Conservation (phyloP, 768 basidiomycete species). For the Termitomyces sp. region DNA sequence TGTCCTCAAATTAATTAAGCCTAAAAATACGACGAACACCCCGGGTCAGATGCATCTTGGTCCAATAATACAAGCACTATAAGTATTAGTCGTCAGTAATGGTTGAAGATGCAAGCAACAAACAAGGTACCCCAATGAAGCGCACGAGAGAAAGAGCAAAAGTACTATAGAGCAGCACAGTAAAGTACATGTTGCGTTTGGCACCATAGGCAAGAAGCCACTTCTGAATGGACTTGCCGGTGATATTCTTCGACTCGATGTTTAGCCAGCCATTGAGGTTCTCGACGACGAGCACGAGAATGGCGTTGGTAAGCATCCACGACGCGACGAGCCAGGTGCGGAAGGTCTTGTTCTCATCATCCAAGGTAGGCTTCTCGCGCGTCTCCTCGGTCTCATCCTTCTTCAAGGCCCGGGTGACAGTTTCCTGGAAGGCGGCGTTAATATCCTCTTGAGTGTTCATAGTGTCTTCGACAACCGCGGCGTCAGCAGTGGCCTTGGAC, state of each 20-base stretch:
- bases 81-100: background rate
- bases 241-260: conserved; percentile 27
- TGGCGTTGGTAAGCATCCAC: conserved; percentile 67
- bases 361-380: conserved; percentile 64
- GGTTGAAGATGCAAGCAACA: background rate
- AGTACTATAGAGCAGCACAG: conserved; percentile 56
- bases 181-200: conserved; percentile 55
- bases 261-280: conserved; percentile 43
- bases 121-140: conserved; percentile 44
- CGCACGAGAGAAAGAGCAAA: conserved; percentile 52
- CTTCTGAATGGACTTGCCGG: conserved; percentile 22
- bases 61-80: conserved; percentile 20
- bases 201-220: conserved; percentile 23
- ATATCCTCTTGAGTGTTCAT: conserved; percentile 72
- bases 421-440: conserved; percentile 78
- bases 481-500: conserved; percentile 48
- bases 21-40: conserved; percentile 16
- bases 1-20: conserved; percentile 10
- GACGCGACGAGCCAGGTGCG: conserved; percentile 70
- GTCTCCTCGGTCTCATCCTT: conserved; percentile 44
- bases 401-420: conserved; percentile 70
- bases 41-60: conserved; percentile 14
- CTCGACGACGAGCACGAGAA: conserved; percentile 52
- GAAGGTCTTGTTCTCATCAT: conserved; percentile 82
- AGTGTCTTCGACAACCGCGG: conserved; percentile 70